Percentiles rank a stretch among this genome's conserved stretches.
These are phyloP conservation scores for Aurantiochytrium sp. DNA, from an alignment of 108 stramenopile genomes.

Conservation along the genomic window DNA sequence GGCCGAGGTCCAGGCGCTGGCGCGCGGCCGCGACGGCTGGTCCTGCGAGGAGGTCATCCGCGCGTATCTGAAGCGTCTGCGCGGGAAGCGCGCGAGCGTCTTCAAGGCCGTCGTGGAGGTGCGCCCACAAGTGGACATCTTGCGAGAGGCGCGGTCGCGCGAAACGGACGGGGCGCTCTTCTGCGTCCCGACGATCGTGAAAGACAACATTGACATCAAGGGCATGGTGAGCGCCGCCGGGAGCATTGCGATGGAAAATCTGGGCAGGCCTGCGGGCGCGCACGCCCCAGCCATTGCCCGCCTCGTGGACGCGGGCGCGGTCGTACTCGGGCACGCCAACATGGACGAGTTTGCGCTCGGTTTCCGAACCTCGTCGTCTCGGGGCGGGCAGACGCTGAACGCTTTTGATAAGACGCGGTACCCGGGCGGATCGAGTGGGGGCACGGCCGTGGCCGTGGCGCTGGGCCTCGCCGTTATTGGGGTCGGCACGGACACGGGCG, in stretches of 20 bases:
- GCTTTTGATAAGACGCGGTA: constrained; percentile 8
- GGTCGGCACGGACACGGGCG: constrained; percentile 14
- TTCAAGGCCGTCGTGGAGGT: not conserved
- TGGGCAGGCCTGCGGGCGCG: not conserved
- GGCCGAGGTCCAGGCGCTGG: not conserved
- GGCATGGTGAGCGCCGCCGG: not conserved
- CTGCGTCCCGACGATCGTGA: not conserved
- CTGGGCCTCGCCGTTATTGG: not conserved
- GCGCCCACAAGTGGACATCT: not conserved
- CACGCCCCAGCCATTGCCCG: not conserved
- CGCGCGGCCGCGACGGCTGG: not conserved
- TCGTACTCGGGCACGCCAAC: not conserved
- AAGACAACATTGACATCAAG: not conserved
- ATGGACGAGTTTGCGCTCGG: constrained; percentile 29
- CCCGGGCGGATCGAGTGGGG: constrained; percentile 3
- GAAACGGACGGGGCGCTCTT: not conserved
- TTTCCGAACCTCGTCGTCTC: not conserved
- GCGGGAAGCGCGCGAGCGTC: not conserved
- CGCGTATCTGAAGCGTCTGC: not conserved
- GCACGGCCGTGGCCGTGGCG: constrained; percentile 14
- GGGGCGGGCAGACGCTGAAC: constrained; percentile 6
- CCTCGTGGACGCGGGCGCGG: not conserved
- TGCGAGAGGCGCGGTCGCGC: not conserved
- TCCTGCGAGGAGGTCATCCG: not conserved
- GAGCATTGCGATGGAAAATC: not conserved